Base-by-base conservation (phyloP, 371 early-diverging fungal genomes). In the Syncephalastrum contaminatum region DNA sequence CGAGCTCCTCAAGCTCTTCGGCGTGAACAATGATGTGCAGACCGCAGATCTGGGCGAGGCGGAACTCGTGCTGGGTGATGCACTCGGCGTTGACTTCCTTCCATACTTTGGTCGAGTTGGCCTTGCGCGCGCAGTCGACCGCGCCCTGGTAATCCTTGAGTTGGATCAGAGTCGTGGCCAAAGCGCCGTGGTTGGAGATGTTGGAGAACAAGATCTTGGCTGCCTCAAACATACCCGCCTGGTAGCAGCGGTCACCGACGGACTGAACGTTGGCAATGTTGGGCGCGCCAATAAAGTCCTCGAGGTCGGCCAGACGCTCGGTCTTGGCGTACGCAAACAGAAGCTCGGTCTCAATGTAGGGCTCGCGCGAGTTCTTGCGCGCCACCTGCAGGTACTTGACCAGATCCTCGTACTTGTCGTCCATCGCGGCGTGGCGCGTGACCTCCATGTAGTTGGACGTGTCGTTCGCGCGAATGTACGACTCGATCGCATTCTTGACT, bases 121-220 rank as follows among this genome's bases (percentile, higher is more conserved):
- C 99, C 73, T 96, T 96, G 67, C 97, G 88, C 4, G 97, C 97
- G 63, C 96, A 94, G 64, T 98, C 99, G 44, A 98, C 99, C 4
- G 99, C 97, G 24, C 88, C 87, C 73, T 93, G 93, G 73, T 93
- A 96, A 63, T 98, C 99, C 58, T 91, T 87, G 59, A 98, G 76
- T 59, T 94, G 88, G 20, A 98, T 96, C 49, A 97, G 77, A 1
- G 98, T 98, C 24, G 96, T 87, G 10, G 99, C 95, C 55, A 98
- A 82, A 18, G 94, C 84, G 4, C 95, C 94, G 89, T 96, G 95
- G 84, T 97, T 98, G 53, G 95, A 95, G 54, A 97, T 90, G 67
- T 81, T 93, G 56, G 81, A 83, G 75, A 92, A 98, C 55, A 98
- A 72, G 44, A 97, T 82, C 78, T 94, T 94, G 67, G 98, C 95